These are phyloP conservation scores for Spiraea crenata DNA, from an alignment of 331 rosid genomes.

Conservation along the genomic window DNA sequence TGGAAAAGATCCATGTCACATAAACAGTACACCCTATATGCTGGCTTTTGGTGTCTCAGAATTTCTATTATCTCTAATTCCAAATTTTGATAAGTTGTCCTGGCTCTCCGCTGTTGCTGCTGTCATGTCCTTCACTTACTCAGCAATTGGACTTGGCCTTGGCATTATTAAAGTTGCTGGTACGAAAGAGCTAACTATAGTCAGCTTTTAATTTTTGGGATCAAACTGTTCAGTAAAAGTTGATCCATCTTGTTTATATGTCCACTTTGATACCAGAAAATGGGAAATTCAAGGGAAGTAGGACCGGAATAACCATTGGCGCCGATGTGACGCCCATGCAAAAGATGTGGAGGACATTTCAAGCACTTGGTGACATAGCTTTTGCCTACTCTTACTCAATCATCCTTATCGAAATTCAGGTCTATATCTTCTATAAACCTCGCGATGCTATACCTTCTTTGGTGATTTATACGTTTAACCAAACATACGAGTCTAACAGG, in stretches of 20 bases:
- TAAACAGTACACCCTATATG: conserved; percentile 46
- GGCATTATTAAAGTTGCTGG: conserved; percentile 58
- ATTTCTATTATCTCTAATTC: conserved; percentile 66
- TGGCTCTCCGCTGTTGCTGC: conserved; percentile 75
- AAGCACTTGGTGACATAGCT: conserved; percentile 77
- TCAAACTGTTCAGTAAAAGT: neutral
- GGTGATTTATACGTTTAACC: neutral
- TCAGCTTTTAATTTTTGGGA: neutral
- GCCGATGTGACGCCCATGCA: conserved; percentile 34
- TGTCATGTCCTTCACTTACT: conserved; percentile 74
- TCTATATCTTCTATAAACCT: conserved; percentile 2
- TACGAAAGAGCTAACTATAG: conserved; percentile 1
- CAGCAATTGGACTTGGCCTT: conserved; percentile 64
- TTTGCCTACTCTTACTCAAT: conserved; percentile 74
- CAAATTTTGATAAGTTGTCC: conserved; percentile 57
- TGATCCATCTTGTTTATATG: neutral
- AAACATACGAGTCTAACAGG: conserved; percentile 36
- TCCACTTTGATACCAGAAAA: conserved; percentile 15
- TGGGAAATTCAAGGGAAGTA: conserved; percentile 32
- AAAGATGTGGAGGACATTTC: conserved; percentile 62
- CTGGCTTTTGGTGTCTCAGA: conserved; percentile 52
- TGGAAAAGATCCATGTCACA: conserved; percentile 44
- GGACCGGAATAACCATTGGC: conserved; percentile 36
- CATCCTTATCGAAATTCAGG: conserved; percentile 78
- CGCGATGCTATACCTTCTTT: neutral